A percentile compares a stretch with the other conserved stretches of the same genome.
These are phyloP conservation scores for Suhomyces emberorum DNA, from an alignment of 805 yeast genomes.

Conservation along the genomic window DNA sequence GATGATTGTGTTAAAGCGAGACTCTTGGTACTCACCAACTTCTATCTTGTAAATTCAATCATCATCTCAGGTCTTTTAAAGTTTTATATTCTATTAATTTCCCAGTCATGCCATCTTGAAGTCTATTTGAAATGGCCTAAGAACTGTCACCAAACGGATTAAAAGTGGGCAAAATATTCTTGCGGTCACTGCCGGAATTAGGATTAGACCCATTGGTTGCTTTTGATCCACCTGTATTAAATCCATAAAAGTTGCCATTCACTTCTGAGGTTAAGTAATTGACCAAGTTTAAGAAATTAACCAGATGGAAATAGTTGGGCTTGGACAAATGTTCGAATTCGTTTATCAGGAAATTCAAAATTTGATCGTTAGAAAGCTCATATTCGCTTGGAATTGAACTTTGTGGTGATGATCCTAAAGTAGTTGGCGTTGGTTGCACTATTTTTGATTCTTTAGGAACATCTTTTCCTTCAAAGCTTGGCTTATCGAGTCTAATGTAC, in stretches of 20 bases:
- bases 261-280: constrained; percentile 42
- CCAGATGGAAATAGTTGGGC: constrained; percentile 52
- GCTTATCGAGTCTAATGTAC: constrained; percentile 15
- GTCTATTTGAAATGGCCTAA: not conserved
- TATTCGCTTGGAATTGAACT: constrained; percentile 35
- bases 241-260: constrained; percentile 41
- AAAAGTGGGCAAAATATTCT: constrained; percentile 20
- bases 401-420: not conserved
- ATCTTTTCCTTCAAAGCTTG: not conserved
- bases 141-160: constrained; percentile 23
- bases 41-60: not conserved
- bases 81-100: constrained; percentile 3
- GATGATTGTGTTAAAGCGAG: not conserved
- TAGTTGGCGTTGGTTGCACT: constrained; percentile 1
- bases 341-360: constrained; percentile 41
- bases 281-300: constrained; percentile 46
- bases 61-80: not conserved
- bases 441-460: constrained; percentile 4
- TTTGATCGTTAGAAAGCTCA: constrained; percentile 36
- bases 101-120: constrained; percentile 2
- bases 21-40: too few relatives aligned
- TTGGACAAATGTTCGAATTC: constrained; percentile 39
- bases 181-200: constrained; percentile 3
- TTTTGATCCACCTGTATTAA: constrained; percentile 15
- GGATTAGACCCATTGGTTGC: not conserved